A percentile compares a stretch with the other conserved stretches of the same genome.
Evolutionary conservation across 768 basidiomycete species (phyloP).

Genomic region (Suillus tomentosus): DNA sequence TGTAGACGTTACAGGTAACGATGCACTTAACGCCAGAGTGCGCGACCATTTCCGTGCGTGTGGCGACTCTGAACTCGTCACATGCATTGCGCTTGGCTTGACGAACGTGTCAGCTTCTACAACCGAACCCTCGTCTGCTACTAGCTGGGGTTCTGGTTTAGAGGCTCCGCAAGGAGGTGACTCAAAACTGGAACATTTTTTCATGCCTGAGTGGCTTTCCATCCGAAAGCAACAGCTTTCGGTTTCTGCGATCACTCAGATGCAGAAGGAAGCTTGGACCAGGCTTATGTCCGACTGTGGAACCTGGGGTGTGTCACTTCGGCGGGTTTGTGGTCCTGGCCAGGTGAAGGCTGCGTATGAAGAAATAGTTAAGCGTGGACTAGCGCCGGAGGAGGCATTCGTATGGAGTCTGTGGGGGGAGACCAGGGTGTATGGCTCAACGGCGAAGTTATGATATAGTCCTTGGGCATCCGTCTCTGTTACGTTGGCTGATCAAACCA

Average conservation of each 20-base stretch:
- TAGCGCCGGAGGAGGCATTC: constrained; percentile 57
- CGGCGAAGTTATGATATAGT: constrained; percentile 5
- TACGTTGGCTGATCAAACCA: not conserved
- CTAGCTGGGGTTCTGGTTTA: constrained; percentile 34
- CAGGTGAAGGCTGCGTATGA: constrained; percentile 53
- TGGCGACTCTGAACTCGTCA: constrained; percentile 32
- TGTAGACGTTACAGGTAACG: constrained; percentile 64
- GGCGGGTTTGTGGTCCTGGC: constrained; percentile 47
- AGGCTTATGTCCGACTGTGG: constrained; percentile 56
- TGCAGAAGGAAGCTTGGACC: constrained; percentile 61
- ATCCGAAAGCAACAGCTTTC: constrained; percentile 52
- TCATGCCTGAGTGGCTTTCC: constrained; percentile 71
- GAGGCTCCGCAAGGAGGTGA: not conserved
- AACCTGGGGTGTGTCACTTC: constrained; percentile 53
- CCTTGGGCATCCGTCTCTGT: not conserved
- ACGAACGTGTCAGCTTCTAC: constrained; percentile 56
- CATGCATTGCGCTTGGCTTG: constrained; percentile 52
- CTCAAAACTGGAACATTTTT: constrained; percentile 51
- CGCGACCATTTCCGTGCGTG: constrained; percentile 37
- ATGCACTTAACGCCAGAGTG: constrained; percentile 48
- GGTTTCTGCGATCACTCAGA: constrained; percentile 44
- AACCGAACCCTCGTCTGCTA: constrained; percentile 28
- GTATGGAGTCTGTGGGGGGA: constrained; percentile 70
- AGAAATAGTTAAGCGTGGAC: constrained; percentile 43
- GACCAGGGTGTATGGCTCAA: constrained; percentile 3